Evolutionary conservation across 345 rosid genomes (phyloP).

Genomic region (Boechera divaricarpa): DNA sequence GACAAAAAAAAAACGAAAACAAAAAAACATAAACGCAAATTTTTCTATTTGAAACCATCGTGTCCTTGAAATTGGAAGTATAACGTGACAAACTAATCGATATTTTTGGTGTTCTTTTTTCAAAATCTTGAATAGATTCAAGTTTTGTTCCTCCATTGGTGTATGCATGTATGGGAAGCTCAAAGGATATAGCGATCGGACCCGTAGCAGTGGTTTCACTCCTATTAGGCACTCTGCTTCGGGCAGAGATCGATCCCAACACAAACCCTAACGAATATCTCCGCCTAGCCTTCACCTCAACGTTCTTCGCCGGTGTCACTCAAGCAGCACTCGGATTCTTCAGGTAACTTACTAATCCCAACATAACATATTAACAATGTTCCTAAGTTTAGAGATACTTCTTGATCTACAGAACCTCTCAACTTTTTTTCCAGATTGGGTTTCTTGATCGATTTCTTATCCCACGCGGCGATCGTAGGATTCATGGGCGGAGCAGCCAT

Average conservation of each 20-base stretch:
- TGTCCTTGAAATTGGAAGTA: constrained; percentile 1
- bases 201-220: constrained; percentile 98
- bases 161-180: constrained; percentile 94
- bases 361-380: neutral
- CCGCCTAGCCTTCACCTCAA: constrained; percentile 84
- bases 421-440: constrained; percentile 61
- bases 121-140: constrained; percentile 55
- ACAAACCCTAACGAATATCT: constrained; percentile 57
- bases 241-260: constrained; percentile 62
- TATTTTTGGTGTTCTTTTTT: neutral
- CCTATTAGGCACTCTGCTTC: constrained; percentile 75
- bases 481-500: constrained; percentile 97
- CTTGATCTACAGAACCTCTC: neutral
- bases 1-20: no score
- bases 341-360: constrained; percentile 51
- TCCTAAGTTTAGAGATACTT: neutral
- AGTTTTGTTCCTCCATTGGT: constrained; percentile 93
- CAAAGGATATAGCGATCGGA: constrained; percentile 93
- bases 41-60: no score
- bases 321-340: constrained; percentile 72
- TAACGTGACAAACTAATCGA: constrained; percentile 1
- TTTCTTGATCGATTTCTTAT: constrained; percentile 88
- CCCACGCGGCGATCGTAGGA: constrained; percentile 93
- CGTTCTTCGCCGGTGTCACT: constrained; percentile 92
- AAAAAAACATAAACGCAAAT: no score